These are phyloP conservation scores for Tillandsia fasciculata DNA, from an alignment of 176 grass and related monocot species.

Conservation along the genomic window DNA sequence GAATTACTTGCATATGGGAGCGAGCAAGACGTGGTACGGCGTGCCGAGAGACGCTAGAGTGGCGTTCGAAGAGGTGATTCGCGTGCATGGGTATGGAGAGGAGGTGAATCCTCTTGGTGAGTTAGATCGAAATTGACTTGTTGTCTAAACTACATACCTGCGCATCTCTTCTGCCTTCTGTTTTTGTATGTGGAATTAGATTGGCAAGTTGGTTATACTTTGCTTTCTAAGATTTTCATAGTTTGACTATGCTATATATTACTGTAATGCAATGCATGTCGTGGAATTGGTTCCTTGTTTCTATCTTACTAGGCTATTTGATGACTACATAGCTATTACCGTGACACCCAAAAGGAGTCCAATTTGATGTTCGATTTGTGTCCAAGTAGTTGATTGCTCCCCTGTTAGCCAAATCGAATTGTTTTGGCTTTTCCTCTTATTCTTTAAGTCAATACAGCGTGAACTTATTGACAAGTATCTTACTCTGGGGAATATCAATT, in stretches of 20 bases:
- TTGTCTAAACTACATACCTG: conserved; percentile 14
- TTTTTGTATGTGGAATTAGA: conserved; percentile 4
- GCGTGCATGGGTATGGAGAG: conserved; percentile 77
- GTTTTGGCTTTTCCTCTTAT: too few species aligned
- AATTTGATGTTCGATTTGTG: too few species aligned
- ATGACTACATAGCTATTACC: too few species aligned
- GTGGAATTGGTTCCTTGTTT: too few species aligned
- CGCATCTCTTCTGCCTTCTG: conserved; percentile 14
- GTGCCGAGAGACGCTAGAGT: conserved; percentile 84
- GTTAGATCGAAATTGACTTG: conserved; percentile 7
- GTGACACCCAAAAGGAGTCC: too few species aligned
- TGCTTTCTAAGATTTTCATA: background rate
- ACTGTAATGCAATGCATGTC: background rate
- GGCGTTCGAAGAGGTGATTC: conserved; percentile 81
- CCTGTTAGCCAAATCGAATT: too few species aligned
- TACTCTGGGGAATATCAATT: too few species aligned
- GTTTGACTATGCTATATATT: background rate
- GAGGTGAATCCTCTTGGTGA: conserved; percentile 90
- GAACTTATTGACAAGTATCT: too few species aligned
- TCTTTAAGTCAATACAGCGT: too few species aligned
- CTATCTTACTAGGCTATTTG: too few species aligned
- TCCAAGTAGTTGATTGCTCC: too few species aligned
- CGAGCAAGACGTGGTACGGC: conserved; percentile 91
- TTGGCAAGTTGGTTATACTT: background rate
- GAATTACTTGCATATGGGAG: conserved; percentile 88